Evolutionary conservation across 2,329 filamentous ascomycete genomes (phyloP).

Genomic region (Claviceps sp.): DNA sequence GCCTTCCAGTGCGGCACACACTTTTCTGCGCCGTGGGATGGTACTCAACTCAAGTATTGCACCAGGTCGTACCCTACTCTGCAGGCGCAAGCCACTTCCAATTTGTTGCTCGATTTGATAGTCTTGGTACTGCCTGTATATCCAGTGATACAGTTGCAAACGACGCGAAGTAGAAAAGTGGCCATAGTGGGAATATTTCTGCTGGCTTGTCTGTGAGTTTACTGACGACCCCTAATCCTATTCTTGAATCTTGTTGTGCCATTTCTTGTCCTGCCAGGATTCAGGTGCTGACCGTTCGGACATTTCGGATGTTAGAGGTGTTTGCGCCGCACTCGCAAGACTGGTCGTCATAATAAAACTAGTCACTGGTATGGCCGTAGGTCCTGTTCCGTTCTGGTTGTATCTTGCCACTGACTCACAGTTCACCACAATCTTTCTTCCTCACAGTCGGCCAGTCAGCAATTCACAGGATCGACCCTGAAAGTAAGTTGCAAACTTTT

Average conservation of each 20-base stretch:
- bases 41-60: slow-evolving; percentile 10
- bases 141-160: slow-evolving; percentile 5
- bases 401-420: not conserved
- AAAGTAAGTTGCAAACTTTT: not conserved
- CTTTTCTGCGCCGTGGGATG: slow-evolving; percentile 12
- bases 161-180: slow-evolving; percentile 5
- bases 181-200: slow-evolving; percentile 8
- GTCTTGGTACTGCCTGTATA: slow-evolving; percentile 10
- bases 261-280: not conserved
- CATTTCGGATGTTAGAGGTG: slow-evolving; percentile 1
- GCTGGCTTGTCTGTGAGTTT: not conserved
- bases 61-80: slow-evolving; percentile 9
- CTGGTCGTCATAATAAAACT: slow-evolving; percentile 4
- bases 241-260: not conserved
- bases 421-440: not conserved
- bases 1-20: slow-evolving; percentile 12
- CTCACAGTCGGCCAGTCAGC: not conserved
- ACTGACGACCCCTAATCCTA: too few species aligned
- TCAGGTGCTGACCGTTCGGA: not conserved
- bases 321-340: slow-evolving; percentile 3
- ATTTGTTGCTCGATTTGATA: slow-evolving; percentile 11
- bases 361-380: not conserved
- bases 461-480: not conserved
- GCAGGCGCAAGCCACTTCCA: slow-evolving; percentile 9
- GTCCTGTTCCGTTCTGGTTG: not conserved